Evolutionary conservation across 2,329 filamentous ascomycete genomes (phyloP).

Genomic region (Coniochaeta pulveracea): DNA sequence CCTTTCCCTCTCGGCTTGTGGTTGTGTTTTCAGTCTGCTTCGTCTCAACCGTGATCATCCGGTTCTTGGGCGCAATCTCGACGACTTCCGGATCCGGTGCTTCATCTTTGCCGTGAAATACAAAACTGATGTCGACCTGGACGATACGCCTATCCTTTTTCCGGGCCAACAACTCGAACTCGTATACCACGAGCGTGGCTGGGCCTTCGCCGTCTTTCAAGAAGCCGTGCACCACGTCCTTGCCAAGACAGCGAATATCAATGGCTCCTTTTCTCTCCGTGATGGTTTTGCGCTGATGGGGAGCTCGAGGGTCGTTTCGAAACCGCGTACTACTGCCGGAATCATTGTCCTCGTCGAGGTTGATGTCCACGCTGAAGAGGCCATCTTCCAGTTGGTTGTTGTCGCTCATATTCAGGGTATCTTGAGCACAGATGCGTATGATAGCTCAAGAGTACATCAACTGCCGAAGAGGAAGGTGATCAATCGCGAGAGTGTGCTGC

Average conservation of each 20-base stretch:
- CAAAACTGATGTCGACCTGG: conserved; percentile 12
- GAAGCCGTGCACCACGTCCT: conserved; percentile 15
- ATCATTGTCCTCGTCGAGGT: not conserved
- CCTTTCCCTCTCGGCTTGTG: conserved; percentile 4
- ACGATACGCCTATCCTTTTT: conserved; percentile 13
- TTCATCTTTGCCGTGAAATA: conserved; percentile 1
- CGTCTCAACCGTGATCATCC: conserved; percentile 6
- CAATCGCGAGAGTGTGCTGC: no score
- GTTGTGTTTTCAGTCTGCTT: conserved; percentile 8
- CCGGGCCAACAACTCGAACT: conserved; percentile 15
- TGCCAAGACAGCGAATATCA: conserved; percentile 14
- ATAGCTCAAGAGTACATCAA: no score
- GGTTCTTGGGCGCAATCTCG: conserved; percentile 10
- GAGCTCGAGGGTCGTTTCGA: conserved; percentile 12
- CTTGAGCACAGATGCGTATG: no score
- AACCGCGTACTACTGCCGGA: conserved; percentile 11
- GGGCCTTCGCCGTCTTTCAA: conserved; percentile 10
- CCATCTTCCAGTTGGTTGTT: not conserved
- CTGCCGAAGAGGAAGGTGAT: no score
- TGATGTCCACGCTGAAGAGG: not conserved
- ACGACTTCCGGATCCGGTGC: conserved; percentile 9
- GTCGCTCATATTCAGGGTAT: not conserved
- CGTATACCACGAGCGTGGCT: conserved; percentile 14
- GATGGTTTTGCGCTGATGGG: conserved; percentile 12
- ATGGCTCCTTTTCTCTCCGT: conserved; percentile 14